Base-by-base conservation (phyloP, 163 green algal genomes). In the Chlamydomonas reinhardtii region DNA sequence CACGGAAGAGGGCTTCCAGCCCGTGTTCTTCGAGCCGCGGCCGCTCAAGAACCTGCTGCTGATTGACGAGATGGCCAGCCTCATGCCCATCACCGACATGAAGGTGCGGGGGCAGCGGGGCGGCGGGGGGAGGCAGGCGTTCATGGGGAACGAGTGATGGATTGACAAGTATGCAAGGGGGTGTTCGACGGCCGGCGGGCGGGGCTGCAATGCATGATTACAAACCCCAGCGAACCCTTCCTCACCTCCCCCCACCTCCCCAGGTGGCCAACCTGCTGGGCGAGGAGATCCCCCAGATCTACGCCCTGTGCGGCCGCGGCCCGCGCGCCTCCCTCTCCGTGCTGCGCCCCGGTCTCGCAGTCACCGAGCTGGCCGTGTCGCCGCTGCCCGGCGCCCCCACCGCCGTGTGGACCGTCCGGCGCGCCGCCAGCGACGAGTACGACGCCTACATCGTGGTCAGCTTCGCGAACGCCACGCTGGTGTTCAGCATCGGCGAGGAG, bases 361-460 rank as follows among this genome's bases (percentile, higher is more conserved):
- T 99, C 12, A 95, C 94, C 22, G 96, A 99, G 89, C 95, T 99
- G 86, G 98, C 98, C 0, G 96, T 97, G 48, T 97, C 93, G 0
- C 93, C 95, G 19, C 92, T 99, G 84, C 97, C 97, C 0, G 95
- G 94, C 66, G 92, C 93, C 37, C 96, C 98, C 72, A 99, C 92
- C 25, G 96, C 94, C 20, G 95, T 99, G n/a, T 99, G 95, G 93
- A 99, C 97, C 25, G 84, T 99, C 43, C 91, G 91, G 62, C 90
- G 91, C 88, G 66, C 68, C 74, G 65, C 74, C 29, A 73, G 66
- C 19, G 95, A 98, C 76, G 94, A 97, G 68, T 97, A 94, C 85
- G 97, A 99, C 85, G 92, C 93, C 9, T 99, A 97, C 95, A 99
- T 99, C 79, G 93, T 99, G 27, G 97, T 99, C 69, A 98, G 95